These are phyloP conservation scores for Cystoisospora suis DNA, from an alignment of 169 alveolate species.

Conservation along the genomic window DNA sequence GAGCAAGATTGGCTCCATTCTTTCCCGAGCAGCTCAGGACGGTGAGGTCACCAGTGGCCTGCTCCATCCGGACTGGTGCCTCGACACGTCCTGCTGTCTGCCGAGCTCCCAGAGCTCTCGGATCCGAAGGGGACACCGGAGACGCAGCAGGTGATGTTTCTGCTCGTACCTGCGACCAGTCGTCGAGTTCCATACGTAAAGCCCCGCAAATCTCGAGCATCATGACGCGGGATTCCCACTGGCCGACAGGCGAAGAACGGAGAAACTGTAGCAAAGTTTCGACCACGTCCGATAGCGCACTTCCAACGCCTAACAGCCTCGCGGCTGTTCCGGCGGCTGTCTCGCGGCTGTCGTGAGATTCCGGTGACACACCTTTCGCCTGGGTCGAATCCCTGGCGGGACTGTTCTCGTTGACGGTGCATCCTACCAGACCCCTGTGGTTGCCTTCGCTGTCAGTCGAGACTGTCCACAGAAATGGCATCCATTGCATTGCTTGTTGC, in stretches of 20 bases:
- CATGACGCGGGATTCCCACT: slow-evolving; percentile 49
- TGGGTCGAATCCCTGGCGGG: neutral
- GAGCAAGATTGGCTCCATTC: too few species aligned
- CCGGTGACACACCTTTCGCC: neutral
- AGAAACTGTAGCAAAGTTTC: slow-evolving; percentile 63
- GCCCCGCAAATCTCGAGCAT: slow-evolving; percentile 33
- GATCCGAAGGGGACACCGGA: too few species aligned
- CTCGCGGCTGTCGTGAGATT: too few species aligned
- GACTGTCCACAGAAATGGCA: slow-evolving; percentile 59
- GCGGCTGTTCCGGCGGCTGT: neutral
- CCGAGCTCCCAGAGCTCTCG: too few species aligned
- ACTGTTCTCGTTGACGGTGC: slow-evolving; percentile 8
- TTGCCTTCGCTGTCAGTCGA: neutral
- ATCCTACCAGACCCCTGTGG: slow-evolving; percentile 3
- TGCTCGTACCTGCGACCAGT: too few species aligned
- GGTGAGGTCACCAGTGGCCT: too few species aligned
- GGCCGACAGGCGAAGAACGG: slow-evolving; percentile 60
- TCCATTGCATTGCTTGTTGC: slow-evolving; percentile 43
- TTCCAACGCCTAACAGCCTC: slow-evolving; percentile 24
- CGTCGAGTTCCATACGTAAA: neutral
- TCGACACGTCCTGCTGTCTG: too few species aligned
- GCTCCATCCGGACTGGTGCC: too few species aligned
- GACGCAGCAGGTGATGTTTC: too few species aligned
- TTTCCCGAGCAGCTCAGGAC: too few species aligned
- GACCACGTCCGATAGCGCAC: too few species aligned